Conservation (phyloP, 768 basidiomycete species). For the Galerina sulciceps region DNA sequence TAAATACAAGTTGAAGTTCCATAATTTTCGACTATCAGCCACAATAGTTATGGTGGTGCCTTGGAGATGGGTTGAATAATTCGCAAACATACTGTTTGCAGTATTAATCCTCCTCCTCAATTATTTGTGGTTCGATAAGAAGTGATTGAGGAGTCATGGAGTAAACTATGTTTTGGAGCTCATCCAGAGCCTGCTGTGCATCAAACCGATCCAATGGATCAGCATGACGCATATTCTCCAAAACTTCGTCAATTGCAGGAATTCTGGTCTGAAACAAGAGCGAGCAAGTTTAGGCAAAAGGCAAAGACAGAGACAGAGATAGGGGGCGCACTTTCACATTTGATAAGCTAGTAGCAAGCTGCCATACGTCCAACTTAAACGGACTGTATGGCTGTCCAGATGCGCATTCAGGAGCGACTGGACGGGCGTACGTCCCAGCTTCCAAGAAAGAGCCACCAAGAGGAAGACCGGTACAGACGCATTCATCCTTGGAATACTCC, state of each 20-base stretch:
- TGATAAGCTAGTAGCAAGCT: constrained; percentile 21
- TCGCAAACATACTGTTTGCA: no score
- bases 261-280: constrained; percentile 16
- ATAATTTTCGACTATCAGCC: no score
- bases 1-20: no score
- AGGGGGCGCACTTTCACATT: neutral
- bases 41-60: no score
- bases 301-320: neutral
- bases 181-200: constrained; percentile 9
- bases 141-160: constrained; percentile 13
- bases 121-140: constrained; percentile 1
- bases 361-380: constrained; percentile 35
- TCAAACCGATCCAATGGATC: neutral
- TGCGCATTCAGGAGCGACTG: constrained; percentile 25
- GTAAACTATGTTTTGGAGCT: constrained; percentile 6
- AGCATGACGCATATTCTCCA: constrained; percentile 7
- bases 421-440: constrained; percentile 23
- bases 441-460: constrained; percentile 21
- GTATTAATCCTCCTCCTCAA: no score
- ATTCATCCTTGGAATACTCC: constrained; percentile 16
- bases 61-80: no score
- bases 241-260: constrained; percentile 15
- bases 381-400: constrained; percentile 25
- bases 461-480: constrained; percentile 20
- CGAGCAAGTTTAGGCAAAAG: neutral